Evolutionary conservation across 345 rosid genomes (phyloP).

Genomic region (Brassica juncea): DNA sequence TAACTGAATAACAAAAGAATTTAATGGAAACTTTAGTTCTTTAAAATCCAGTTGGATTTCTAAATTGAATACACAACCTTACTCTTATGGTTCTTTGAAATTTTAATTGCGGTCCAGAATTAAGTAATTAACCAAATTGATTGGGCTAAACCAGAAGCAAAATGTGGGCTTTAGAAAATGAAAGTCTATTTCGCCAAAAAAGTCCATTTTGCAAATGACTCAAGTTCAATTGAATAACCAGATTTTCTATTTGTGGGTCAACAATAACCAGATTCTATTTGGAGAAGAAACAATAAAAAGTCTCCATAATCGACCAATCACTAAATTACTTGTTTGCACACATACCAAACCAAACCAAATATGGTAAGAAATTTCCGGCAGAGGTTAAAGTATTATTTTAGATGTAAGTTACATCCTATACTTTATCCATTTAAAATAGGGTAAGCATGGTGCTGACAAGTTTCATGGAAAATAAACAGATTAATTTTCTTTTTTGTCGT

Average conservation of each 20-base stretch:
- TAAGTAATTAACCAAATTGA: neutral
- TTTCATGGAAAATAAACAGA: neutral
- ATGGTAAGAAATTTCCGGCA: neutral
- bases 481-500: neutral
- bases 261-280: neutral
- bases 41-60: too few relatives aligned
- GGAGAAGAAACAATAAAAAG: neutral
- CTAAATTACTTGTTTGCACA: neutral
- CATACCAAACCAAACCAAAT: neutral
- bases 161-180: conserved; percentile 12
- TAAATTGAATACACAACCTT: too few relatives aligned
- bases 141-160: neutral
- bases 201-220: neutral
- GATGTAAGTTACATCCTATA: neutral
- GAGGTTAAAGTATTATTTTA: neutral
- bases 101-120: neutral
- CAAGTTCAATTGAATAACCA: neutral
- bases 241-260: neutral
- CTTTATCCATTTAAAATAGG: neutral
- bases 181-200: neutral
- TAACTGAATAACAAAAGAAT: too few relatives aligned
- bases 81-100: too few relatives aligned
- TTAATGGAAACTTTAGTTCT: too few relatives aligned
- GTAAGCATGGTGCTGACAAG: neutral
- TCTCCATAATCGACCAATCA: neutral